Conservation (phyloP, 169 alveolate genomes). For the Perkinsus olseni region DNA sequence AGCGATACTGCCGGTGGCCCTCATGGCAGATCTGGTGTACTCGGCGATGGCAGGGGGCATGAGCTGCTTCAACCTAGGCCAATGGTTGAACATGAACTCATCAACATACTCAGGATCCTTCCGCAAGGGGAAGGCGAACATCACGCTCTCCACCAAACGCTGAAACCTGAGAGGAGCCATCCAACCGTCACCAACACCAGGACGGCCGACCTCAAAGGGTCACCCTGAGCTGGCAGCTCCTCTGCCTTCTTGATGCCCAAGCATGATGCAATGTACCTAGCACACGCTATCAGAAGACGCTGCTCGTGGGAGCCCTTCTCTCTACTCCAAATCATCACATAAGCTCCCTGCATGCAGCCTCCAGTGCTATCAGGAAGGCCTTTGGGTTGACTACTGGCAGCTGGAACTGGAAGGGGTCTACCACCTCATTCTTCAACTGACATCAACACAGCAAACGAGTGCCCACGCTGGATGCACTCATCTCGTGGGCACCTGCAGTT, state of each 20-base stretch:
- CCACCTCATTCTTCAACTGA: background rate
- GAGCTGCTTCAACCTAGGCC: conserved; percentile 18
- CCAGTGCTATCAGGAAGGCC: conserved; percentile 20
- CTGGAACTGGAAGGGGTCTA: conserved; percentile 8
- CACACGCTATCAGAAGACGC: background rate
- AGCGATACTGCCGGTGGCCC: background rate
- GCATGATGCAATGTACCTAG: conserved; percentile 12
- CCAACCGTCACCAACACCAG: background rate
- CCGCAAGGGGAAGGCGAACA: conserved; percentile 14
- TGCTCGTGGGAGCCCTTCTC: background rate
- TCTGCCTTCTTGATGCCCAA: conserved; percentile 1
- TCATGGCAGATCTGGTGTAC: background rate
- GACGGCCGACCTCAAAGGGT: background rate
- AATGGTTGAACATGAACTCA: conserved; percentile 14
- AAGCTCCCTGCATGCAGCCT: conserved; percentile 1
- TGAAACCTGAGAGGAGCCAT: background rate
- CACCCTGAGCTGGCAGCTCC: background rate
- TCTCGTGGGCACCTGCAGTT: background rate
- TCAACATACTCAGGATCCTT: conserved; percentile 15
- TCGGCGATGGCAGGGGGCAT: conserved; percentile 13
- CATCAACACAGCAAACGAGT: background rate
- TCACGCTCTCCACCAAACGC: background rate
- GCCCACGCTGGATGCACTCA: background rate
- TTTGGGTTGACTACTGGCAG: conserved; percentile 21
- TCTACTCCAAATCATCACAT: conserved; percentile 6